phyloP scores from a whole-genome alignment of 257 asterid genomes.

The Nicotiana paniculata region DNA sequence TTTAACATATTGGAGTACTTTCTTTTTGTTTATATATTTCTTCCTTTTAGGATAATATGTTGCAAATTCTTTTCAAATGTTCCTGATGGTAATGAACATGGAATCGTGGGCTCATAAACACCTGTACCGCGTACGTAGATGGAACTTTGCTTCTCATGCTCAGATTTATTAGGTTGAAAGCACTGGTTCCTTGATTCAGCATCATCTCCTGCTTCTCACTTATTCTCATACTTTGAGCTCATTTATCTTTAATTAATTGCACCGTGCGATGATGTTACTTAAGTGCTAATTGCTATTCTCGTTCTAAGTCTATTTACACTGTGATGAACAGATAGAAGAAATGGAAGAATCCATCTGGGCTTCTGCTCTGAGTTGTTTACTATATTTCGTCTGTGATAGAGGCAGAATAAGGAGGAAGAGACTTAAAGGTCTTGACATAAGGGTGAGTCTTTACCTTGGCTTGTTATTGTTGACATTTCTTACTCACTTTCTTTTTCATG shows the following conservation, averaged over 20 bases:
- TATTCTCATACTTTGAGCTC: not conserved
- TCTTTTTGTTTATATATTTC: not conserved
- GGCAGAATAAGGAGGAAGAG: conserved; percentile 95
- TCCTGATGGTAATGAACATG: not conserved
- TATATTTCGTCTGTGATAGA: conserved; percentile 88
- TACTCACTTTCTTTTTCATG: not conserved
- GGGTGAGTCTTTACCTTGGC: conserved; percentile 53
- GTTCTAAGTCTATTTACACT: not conserved
- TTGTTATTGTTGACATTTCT: not conserved
- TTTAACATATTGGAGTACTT: not conserved
- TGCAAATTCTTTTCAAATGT: not conserved
- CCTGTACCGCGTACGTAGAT: not conserved
- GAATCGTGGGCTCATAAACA: not conserved
- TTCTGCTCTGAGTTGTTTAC: conserved; percentile 88
- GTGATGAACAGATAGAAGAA: conserved; percentile 62
- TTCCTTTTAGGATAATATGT: not conserved
- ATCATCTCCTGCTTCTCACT: not conserved
- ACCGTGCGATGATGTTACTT: not conserved
- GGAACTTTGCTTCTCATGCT: not conserved
- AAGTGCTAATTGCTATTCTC: not conserved
- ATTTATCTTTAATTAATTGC: not conserved
- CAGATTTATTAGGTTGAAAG: not conserved
- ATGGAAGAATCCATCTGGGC: conserved; percentile 96
- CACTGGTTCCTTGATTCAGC: not conserved
- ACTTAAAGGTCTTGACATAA: conserved; percentile 86